Conservation (phyloP, 306 rosid species). For the Parietaria judaica region DNA sequence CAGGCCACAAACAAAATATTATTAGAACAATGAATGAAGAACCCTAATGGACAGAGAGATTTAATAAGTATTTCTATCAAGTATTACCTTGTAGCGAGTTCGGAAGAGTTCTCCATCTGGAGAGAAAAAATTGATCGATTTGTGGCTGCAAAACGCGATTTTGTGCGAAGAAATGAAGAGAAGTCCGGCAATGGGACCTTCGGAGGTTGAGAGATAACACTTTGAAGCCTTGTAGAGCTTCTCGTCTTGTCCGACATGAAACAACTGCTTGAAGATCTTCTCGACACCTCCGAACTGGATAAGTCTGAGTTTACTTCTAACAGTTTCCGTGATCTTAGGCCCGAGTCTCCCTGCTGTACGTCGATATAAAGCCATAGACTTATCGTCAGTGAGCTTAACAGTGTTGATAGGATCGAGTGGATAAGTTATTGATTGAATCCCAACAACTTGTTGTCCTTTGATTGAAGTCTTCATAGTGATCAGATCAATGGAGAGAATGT, state of each 20-base stretch:
- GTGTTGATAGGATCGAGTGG: conserved; percentile 18
- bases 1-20: not conserved
- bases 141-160: conserved; percentile 73
- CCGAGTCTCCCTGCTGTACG: conserved; percentile 32
- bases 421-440: conserved; percentile 23
- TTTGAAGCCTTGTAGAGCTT: conserved; percentile 54
- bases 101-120: conserved; percentile 39
- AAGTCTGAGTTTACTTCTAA: conserved; percentile 68
- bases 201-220: conserved; percentile 69
- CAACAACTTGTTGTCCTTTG: conserved; percentile 28
- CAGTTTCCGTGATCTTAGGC: conserved; percentile 54
- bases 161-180: conserved; percentile 72
- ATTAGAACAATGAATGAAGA: not conserved
- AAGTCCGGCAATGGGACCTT: conserved; percentile 81
- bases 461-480: conserved; percentile 23
- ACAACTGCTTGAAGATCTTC: conserved; percentile 49
- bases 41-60: not conserved
- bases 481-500: not conserved
- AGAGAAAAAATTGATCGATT: conserved; percentile 50
- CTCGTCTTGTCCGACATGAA: conserved; percentile 40
- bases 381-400: conserved; percentile 11
- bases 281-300: conserved; percentile 55
- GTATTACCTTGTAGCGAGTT: conserved; percentile 46
- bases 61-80: not conserved
- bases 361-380: conserved; percentile 1